These are phyloP conservation scores for Deuterostichococcus epilithicus DNA, from an alignment of 139 green algal genomes.

Conservation along the genomic window DNA sequence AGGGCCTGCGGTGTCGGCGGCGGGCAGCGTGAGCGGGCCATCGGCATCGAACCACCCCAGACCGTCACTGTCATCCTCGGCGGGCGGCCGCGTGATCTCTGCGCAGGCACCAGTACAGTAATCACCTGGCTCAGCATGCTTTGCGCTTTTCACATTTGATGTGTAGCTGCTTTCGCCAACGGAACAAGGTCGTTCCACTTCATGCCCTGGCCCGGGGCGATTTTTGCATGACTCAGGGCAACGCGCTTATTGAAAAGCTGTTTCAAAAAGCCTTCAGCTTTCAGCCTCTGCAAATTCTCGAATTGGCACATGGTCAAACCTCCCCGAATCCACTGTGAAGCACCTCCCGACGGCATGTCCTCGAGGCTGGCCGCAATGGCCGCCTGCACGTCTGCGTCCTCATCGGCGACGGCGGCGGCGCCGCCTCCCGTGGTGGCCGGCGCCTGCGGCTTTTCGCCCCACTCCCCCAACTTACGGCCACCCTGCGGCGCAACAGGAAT, in stretches of 20 bases:
- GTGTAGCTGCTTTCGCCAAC: too few relatives aligned
- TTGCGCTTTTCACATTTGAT: too few relatives aligned
- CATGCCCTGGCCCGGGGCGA: too few relatives aligned
- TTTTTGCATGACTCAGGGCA: too few relatives aligned
- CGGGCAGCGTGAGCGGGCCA: not conserved
- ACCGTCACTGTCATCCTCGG: not conserved
- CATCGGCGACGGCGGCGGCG: constrained; percentile 22
- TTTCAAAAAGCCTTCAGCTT: too few relatives aligned
- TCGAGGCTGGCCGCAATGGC: constrained; percentile 60
- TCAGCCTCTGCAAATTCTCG: not conserved
- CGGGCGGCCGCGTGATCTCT: not conserved
- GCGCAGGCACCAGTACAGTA: too few relatives aligned
- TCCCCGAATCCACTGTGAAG: not conserved
- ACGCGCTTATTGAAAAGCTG: too few relatives aligned
- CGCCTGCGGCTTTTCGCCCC: constrained; percentile 37
- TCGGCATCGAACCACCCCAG: not conserved
- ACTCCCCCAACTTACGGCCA: constrained; percentile 83
- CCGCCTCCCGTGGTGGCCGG: constrained; percentile 5
- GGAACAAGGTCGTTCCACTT: too few relatives aligned
- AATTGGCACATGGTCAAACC: not conserved
- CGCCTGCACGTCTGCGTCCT: constrained; percentile 64
- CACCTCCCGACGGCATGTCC: not conserved
- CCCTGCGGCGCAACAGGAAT: not conserved
- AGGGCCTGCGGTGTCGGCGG: not conserved
- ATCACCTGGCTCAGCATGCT: too few relatives aligned